Evolutionary conservation across 768 basidiomycete genomes (phyloP), one percentile per base, ranked within the genome.

Genomic region (Boletus sp.): DNA sequence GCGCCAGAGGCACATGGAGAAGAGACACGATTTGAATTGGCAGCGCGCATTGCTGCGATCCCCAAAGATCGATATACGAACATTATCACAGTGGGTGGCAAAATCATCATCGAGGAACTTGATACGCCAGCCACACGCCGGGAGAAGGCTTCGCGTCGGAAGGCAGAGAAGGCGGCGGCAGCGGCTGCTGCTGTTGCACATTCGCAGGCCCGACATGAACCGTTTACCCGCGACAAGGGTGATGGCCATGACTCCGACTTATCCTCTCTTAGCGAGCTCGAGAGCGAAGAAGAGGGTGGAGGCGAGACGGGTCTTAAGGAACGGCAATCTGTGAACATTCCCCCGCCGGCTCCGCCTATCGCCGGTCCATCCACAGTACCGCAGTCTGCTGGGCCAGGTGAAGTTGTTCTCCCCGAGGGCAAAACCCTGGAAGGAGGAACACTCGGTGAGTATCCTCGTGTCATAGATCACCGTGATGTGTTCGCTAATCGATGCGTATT

Each of bases 41-140:
- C 54, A 27, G 70, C 70, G 7, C 70, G 69, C 33, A 61, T 65
- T 38, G 65, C 57, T 53, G 60, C 56, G 39, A 69, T 61, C 30
- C 59, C 64, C 15, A 63, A 60, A 56, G 68, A 71, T 42, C 68
- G 49, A n/a, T 62, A 70, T 23, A 66, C 66, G 17, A 70, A 66
- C 23, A 60, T 71, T 6, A 58, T 67, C 40, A 55, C 66, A 8
- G 71, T 77, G n/a, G 72, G 73, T 41, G 79, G 80, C n/a, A 76
- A 71, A 53, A 75, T 85, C 44, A 79, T 88, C 51, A 80, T 90
- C 52, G 87, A 90, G 63, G 81, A 83, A 55, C 74, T 90, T 23
- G 88, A 89, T 62, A 85, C 88, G 6, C 88, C 88, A 34, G 79
- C 79, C 4, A 84, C 80, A 38, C 81, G 88, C 5, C 76, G 80